Conservation (phyloP, 1,284 basidiomycete species). For the Psilocybe mexicana region DNA sequence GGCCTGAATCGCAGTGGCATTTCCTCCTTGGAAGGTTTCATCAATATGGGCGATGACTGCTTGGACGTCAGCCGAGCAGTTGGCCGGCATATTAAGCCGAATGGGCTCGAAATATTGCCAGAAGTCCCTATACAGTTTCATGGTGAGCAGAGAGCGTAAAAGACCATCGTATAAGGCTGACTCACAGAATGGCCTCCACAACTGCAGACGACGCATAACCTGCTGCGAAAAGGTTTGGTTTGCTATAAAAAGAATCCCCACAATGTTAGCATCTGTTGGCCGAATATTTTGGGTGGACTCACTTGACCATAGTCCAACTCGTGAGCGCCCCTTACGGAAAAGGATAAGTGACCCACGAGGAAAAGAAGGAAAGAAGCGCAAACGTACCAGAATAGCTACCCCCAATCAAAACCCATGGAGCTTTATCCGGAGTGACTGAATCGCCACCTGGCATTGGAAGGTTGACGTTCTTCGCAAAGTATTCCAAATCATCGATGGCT, state of each 20-base stretch:
- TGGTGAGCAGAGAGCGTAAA: not conserved
- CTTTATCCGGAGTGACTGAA: conserved; percentile 52
- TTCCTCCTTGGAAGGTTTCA: conserved; percentile 46
- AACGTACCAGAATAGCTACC: conserved; percentile 59
- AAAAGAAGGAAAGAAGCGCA: not conserved
- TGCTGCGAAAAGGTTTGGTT: conserved; percentile 65
- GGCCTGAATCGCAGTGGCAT: conserved; percentile 45
- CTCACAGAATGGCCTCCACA: conserved; percentile 65
- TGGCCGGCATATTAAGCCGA: conserved; percentile 65
- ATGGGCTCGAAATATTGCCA: conserved; percentile 76
- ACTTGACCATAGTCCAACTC: conserved; percentile 75
- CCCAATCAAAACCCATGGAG: conserved; percentile 71
- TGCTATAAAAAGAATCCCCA: conserved; percentile 37
- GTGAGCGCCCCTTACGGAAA: conserved; percentile 53
- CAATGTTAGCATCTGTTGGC: conserved; percentile 6
- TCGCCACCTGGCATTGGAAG: conserved; percentile 69
- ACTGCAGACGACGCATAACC: conserved; percentile 73
- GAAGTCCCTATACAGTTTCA: conserved; percentile 48
- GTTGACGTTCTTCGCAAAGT: conserved; percentile 66
- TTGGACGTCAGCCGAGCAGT: conserved; percentile 72
- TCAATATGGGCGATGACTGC: conserved; percentile 67
- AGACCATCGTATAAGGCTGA: conserved; percentile 3
- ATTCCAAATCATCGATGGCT: conserved; percentile 69
- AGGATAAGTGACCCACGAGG: not conserved
- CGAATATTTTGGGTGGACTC: conserved; percentile 22